A percentile compares a stretch with the other conserved stretches of the same genome.
phyloP scores from a whole-genome alignment of 306 rosid genomes.

The Benincasa hispida region DNA sequence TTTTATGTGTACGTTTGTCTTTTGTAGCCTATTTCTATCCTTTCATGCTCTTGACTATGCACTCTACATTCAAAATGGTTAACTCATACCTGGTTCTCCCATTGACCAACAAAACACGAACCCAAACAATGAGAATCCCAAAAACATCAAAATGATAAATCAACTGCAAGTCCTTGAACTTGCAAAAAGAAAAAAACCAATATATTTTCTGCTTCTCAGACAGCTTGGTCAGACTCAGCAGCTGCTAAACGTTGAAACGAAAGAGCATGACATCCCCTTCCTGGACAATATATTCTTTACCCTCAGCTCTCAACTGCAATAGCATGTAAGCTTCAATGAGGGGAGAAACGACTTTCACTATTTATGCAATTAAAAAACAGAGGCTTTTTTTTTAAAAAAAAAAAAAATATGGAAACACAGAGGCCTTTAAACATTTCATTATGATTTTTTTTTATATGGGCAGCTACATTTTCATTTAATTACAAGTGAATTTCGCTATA shows the following conservation, averaged over 20 bases:
- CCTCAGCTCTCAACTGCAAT: conserved; percentile 92
- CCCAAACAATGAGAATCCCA: not conserved
- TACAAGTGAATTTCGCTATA: not conserved
- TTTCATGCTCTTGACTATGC: not conserved
- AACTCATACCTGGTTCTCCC: not conserved
- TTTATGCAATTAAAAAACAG: not conserved
- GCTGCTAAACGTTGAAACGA: conserved; percentile 70
- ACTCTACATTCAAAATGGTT: conserved; percentile 13
- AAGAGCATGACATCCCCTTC: conserved; percentile 97
- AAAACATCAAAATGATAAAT: not conserved
- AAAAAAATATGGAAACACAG: not conserved
- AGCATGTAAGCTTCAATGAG: not conserved
- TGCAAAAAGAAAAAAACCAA: not conserved
- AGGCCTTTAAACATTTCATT: not conserved
- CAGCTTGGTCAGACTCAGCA: not conserved
- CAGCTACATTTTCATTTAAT: not conserved
- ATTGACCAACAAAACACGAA: not conserved
- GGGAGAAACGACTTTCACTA: not conserved
- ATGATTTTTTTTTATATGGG: not conserved
- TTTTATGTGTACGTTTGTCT: not conserved
- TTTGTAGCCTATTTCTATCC: not conserved
- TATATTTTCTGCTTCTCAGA: not conserved
- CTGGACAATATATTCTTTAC: conserved; percentile 79
- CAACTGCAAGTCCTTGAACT: not conserved
- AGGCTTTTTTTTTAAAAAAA: not conserved